Percentiles rank a stretch among this genome's conserved stretches.
phyloP scores from a whole-genome alignment of 2,329 filamentous ascomycete species.

The Alternaria sp. region DNA sequence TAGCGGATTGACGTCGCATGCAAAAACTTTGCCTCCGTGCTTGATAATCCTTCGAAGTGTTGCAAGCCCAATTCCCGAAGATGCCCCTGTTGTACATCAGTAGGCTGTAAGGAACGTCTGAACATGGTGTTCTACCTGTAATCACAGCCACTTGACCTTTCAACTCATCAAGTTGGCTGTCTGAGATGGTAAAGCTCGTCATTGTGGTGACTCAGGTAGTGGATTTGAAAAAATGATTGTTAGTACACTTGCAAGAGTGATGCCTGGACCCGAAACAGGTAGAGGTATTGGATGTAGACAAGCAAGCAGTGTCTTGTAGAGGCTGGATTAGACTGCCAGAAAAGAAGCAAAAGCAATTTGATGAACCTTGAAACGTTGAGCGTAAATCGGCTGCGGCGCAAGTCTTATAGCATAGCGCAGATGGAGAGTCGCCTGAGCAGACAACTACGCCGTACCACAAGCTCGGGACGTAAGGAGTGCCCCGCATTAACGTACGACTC shows the following conservation, averaged over 20 bases:
- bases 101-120: neutral
- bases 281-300: neutral
- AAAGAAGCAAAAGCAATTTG: neutral
- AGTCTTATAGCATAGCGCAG: neutral
- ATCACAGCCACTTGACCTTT: conserved; percentile 63
- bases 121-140: conserved; percentile 53
- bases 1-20: conserved; percentile 61
- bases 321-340: no score
- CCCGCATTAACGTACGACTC: neutral
- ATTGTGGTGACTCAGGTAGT: conserved; percentile 15
- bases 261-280: neutral
- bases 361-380: neutral
- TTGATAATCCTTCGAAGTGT: conserved; percentile 63
- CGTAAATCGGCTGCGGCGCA: neutral
- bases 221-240: neutral
- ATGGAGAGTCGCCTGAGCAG: conserved; percentile 1
- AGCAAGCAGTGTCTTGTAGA: neutral
- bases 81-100: conserved; percentile 56
- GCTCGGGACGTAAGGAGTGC: neutral
- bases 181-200: conserved; percentile 56
- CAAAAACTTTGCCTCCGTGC: conserved; percentile 64
- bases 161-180: conserved; percentile 55
- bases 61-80: conserved; percentile 68
- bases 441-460: neutral
- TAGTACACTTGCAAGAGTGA: neutral